A percentile compares a stretch with the other conserved stretches of the same genome.
These are phyloP conservation scores for Ophiostoma ips DNA, from an alignment of 2,329 filamentous ascomycete genomes.

Conservation along the genomic window DNA sequence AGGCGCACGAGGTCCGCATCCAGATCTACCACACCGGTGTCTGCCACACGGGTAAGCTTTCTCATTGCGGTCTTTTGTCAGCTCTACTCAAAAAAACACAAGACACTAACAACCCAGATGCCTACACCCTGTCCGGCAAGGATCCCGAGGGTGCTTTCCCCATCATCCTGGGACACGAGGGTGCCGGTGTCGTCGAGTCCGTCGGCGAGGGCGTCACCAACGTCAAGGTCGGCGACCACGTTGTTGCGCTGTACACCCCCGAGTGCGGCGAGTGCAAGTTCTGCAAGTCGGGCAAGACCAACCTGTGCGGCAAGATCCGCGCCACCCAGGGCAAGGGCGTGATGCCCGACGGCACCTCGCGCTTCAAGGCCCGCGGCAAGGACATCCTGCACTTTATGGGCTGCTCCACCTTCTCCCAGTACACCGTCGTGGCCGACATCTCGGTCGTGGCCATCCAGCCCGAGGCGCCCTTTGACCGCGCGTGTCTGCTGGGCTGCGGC, in stretches of 20 bases:
- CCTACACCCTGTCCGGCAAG: constrained; percentile 90
- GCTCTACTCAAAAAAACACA: no score
- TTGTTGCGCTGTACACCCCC: constrained; percentile 82
- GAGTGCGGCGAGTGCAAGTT: constrained; percentile 98
- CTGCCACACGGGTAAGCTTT: constrained; percentile 75
- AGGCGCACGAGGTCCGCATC: constrained; percentile 90
- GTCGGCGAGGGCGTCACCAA: constrained; percentile 84
- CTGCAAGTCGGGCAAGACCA: constrained; percentile 98
- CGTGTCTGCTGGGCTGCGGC: constrained; percentile 90
- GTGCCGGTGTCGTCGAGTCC: constrained; percentile 83
- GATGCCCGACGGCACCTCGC: constrained; percentile 92
- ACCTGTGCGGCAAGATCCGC: constrained; percentile 97
- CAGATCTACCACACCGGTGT: constrained; percentile 96
- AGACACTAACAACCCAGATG: constrained; percentile 41
- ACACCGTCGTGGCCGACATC: constrained; percentile 96
- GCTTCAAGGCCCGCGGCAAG: constrained; percentile 91
- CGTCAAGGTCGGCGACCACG: constrained; percentile 84
- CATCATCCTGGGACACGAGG: constrained; percentile 78
- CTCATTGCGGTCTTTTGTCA: not conserved
- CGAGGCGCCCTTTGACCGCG: constrained; percentile 88
- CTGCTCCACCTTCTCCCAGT: constrained; percentile 96
- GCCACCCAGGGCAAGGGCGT: constrained; percentile 90
- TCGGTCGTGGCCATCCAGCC: constrained; percentile 81
- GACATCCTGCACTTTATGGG: constrained; percentile 98
- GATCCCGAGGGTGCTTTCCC: constrained; percentile 93